Base-by-base conservation (phyloP, 2,329 filamentous ascomycete species). In the Cladophialophora yegresii region DNA sequence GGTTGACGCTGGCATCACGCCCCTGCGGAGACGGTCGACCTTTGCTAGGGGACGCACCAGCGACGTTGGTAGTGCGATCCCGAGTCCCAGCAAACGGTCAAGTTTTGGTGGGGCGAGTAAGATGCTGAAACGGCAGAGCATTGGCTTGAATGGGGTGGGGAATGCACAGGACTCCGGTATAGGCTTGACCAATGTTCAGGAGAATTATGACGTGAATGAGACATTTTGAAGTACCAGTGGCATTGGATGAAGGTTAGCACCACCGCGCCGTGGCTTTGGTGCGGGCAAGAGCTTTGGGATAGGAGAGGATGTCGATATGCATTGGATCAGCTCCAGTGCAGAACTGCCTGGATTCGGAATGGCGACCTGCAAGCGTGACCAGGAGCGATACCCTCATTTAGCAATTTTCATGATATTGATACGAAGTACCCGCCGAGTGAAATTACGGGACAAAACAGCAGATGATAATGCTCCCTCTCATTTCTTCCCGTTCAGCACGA, bases 31-130 rank as follows among this genome's bases (percentile, higher is more conserved):
- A 32, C 62, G 78, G 30, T 75, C 75, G 55, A 76, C 73, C 53
- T 75, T 76, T 22, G 57, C 57, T 6, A 73, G 75, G 40, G 79
- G 79, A 65, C 75, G 79, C 23, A 67, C 75, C 61, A 80, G 77
- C 66, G 77, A 78, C 50, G 77, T 79, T 58, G 78, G 79, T 61
- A 60, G 66, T 9, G 54, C 33, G 4, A 71, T 71, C 16, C 69
- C 69, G 1, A 71, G 68, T 43, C 66, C 69, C 13, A 66, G 50
- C 8, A 71, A 71, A 60, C 64, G 69, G 22, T 45, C 58, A 30
- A 71, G 69, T 60, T 36, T 71, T 33, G 54, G 61, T 49, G 63
- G 62, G 55, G 26, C 67, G 8, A 54, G 58, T 6, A 63, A 58
- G 33, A 45, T 62, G n/a, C 51, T 36, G 13, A 61, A 65, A 33